Base-by-base conservation (phyloP, 306 rosid species). In the Sophora flavescens region DNA sequence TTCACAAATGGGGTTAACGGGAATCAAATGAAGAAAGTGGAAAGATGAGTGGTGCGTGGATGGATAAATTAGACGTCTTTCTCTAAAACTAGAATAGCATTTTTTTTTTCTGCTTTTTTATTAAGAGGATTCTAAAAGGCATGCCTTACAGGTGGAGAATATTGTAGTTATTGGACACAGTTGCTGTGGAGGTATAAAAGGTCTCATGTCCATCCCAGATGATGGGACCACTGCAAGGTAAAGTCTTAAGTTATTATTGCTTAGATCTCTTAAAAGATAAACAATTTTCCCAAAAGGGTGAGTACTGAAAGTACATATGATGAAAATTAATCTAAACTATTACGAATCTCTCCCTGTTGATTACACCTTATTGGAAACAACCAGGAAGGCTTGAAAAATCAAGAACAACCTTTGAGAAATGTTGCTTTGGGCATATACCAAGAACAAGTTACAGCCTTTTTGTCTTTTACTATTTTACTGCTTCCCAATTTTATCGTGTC, bases 141-240 rank as follows among this genome's bases (percentile, higher is more conserved):
- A 53, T 75, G 50, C 32, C 26, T 45, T 78, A 52, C 88, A 95
- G 99, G 97, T 95, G 86, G 96, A 92, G 87, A 86, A 90, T 91
- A 92, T 95, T 16, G 83, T 95, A 72, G 97, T 95, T 6, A 95
- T 95, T 79, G 97, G 98, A 60, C 99, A 95, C 75, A 95, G 99
- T 62, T 86, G 93, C 83, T 95, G 99, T 64, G 99, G 99, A 22
- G 99, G 99, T 16, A 95, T 95, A 78, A 92, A 88, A 86, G 99
- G 99, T 3, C 96, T 95, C 71, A 95, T 95, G 99, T 91, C 97
- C 3, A 90, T 95, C 80, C 93, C 97, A 0, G 97, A 89, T 3
- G 96, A 95, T 68, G 99, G 98, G 83, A 79, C 92, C 84, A 84
- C 86, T 5, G 75, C 93, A 33, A 92, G 91, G 99, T 85, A 77